Conservation (phyloP, 805 yeast genomes). For the Yarrowia porcina region DNA sequence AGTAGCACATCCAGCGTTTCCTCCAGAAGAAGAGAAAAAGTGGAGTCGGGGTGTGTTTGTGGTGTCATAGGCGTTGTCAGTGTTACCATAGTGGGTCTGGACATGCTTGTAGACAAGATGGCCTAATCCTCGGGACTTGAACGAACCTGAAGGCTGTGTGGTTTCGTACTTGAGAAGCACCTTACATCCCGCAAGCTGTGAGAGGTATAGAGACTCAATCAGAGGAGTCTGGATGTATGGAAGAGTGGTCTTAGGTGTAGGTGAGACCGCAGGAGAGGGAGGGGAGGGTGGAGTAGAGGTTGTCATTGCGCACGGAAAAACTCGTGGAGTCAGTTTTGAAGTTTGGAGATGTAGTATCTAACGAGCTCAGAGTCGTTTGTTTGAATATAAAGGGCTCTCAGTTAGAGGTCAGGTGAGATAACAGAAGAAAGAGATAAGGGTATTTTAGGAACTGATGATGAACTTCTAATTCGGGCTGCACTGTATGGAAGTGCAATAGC, state of each 20-base stretch:
- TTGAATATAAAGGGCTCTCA: not conserved
- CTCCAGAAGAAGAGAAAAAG: conserved; percentile 90
- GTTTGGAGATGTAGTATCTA: not conserved
- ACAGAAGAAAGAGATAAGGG: not conserved
- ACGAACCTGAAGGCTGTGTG: conserved; percentile 84
- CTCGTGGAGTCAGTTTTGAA: not conserved
- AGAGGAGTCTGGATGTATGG: conserved; percentile 64
- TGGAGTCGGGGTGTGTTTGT: conserved; percentile 29
- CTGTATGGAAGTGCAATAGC: conserved; percentile 1
- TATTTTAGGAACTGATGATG: not conserved
- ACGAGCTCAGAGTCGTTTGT: not conserved
- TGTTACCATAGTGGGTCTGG: conserved; percentile 47
- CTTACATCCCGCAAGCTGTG: conserved; percentile 66
- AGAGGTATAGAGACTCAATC: conserved; percentile 65
- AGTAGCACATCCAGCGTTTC: conserved; percentile 97
- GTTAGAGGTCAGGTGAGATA: not conserved
- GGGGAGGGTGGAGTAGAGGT: conserved; percentile 19
- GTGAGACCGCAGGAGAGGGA: not conserved
- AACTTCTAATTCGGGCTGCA: not conserved
- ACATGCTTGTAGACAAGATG: conserved; percentile 64
- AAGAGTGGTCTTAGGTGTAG: conserved; percentile 17
- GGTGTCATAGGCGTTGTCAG: conserved; percentile 28
- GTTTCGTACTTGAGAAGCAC: conserved; percentile 82
- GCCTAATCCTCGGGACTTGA: conserved; percentile 91
- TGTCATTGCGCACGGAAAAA: conserved; percentile 18